These are phyloP conservation scores for Tetraselmis chui DNA, from an alignment of 139 green algal genomes.

Conservation along the genomic window DNA sequence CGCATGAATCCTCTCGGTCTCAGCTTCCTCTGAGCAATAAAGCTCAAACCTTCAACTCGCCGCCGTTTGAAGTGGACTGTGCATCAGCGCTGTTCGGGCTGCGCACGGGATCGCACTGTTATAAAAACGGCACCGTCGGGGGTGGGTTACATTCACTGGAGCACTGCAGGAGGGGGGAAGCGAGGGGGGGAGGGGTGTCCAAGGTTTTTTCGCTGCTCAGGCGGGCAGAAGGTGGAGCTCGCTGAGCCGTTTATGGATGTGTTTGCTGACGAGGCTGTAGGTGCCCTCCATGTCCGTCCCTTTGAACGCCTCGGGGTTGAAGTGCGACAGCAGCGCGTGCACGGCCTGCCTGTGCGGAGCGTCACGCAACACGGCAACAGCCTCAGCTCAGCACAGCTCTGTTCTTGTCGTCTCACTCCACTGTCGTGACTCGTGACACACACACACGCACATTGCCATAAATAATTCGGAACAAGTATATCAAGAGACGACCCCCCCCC, in stretches of 20 bases:
- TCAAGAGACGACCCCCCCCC: neutral
- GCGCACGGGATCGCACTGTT: no score
- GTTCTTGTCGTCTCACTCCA: no score
- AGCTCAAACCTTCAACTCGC: no score
- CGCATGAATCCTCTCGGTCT: conserved; percentile 30
- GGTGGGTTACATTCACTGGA: no score
- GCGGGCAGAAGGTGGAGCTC: neutral
- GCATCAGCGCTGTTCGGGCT: no score
- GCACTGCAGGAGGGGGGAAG: no score
- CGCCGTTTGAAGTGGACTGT: no score
- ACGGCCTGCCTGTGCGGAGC: neutral
- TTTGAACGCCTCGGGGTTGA: neutral
- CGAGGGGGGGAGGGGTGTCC: neutral
- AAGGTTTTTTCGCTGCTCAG: no score
- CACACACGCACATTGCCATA: no score
- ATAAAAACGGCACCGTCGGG: no score
- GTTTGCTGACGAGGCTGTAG: neutral
- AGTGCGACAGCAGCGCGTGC: neutral
- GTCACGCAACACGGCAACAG: neutral
- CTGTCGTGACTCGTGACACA: no score
- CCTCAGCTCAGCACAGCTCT: neutral
- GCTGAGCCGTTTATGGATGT: neutral
- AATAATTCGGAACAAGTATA: no score
- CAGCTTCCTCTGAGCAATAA: conserved; percentile 35
- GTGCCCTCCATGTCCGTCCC: neutral